phyloP scores from a whole-genome alignment of 768 basidiomycete genomes.

The Tulasnella calospora region DNA sequence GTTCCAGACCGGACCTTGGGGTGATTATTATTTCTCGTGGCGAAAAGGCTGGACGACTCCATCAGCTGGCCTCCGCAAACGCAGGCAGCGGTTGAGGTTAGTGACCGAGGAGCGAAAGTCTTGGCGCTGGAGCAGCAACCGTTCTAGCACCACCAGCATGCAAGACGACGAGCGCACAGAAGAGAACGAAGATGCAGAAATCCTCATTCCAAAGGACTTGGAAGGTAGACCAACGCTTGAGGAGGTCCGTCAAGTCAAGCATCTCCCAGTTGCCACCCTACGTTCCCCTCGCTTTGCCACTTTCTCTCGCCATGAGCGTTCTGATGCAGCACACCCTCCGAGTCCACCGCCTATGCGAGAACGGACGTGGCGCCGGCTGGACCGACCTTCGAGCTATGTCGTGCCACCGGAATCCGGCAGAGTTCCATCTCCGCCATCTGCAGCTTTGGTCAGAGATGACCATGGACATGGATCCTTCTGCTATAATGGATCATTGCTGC shows the following conservation, averaged over 20 bases:
- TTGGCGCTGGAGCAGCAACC: background rate
- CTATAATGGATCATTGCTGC: constrained; percentile 1
- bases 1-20: constrained; percentile 18
- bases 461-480: background rate
- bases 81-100: background rate
- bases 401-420: background rate
- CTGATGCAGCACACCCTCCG: background rate
- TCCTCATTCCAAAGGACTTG: constrained; percentile 6
- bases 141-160: background rate
- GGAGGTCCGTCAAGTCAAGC: constrained; percentile 7
- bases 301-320: background rate
- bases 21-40: constrained; percentile 5
- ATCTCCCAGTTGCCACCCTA: background rate
- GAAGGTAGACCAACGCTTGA: constrained; percentile 5
- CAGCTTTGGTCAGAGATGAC: background rate
- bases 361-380: background rate
- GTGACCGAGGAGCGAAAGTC: background rate
- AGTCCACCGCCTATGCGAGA: background rate
- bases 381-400: background rate
- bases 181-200: background rate
- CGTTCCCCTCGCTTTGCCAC: background rate
- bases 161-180: background rate
- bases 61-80: background rate
- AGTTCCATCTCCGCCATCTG: background rate
- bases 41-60: constrained; percentile 1